These are phyloP conservation scores for Phytophthora cryptogea DNA, from an alignment of 352 stramenopile species.

Conservation along the genomic window DNA sequence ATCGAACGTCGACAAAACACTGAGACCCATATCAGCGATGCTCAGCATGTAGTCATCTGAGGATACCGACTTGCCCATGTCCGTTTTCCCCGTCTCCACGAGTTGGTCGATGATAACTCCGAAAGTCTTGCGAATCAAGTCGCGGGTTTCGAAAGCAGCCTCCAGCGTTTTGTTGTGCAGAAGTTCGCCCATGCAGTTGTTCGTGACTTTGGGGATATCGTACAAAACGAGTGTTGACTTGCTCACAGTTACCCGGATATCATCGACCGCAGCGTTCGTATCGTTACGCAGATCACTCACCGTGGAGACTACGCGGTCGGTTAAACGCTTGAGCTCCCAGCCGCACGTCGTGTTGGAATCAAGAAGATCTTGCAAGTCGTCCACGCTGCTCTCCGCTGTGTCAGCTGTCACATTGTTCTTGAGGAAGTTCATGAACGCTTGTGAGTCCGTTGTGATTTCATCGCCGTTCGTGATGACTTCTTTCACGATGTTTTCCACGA, in stretches of 20 bases:
- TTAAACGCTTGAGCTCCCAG: conserved; percentile 28
- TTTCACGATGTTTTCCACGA: conserved; percentile 34
- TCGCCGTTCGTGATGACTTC: conserved; percentile 32
- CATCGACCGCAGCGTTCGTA: conserved; percentile 8
- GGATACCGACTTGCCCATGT: conserved; percentile 21
- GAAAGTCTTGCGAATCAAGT: conserved; percentile 29
- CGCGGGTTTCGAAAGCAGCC: conserved; percentile 20
- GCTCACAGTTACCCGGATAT: conserved; percentile 20
- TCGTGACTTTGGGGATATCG: conserved; percentile 24
- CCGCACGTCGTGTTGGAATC: conserved; percentile 22
- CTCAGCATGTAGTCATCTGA: conserved; percentile 41
- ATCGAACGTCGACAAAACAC: conserved; percentile 38
- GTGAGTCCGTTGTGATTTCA: conserved; percentile 24
- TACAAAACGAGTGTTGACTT: conserved; percentile 26
- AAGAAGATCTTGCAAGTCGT: conserved; percentile 29
- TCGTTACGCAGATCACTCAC: conserved; percentile 24
- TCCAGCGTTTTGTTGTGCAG: conserved; percentile 12
- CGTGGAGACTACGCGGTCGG: conserved; percentile 12
- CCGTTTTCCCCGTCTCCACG: conserved; percentile 17
- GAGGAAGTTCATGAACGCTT: conserved; percentile 27
- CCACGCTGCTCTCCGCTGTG: conserved; percentile 22
- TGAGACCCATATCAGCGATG: conserved; percentile 34
- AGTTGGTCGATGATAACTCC: conserved; percentile 24
- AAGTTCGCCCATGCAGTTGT: conserved; percentile 25
- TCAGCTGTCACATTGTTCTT: conserved; percentile 21